Evolutionary conservation across 148 eudicot genomes (phyloP).

Genomic region (Linanthus parryae): DNA sequence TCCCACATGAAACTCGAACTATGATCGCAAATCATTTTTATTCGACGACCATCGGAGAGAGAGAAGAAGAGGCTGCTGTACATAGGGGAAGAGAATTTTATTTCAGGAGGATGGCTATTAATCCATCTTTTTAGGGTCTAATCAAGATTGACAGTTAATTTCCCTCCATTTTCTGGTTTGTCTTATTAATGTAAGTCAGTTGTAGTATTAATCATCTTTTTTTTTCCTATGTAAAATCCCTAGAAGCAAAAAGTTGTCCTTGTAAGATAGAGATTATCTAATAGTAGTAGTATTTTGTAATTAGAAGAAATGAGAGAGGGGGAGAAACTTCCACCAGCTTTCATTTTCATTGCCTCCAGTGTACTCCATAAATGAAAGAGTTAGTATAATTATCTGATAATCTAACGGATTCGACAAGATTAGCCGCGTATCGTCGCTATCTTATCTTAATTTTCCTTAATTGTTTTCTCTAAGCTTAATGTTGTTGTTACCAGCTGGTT

Average conservation of each 20-base stretch:
- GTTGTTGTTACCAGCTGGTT: constrained; percentile 41
- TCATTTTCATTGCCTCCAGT: constrained; percentile 13
- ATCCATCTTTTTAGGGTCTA: constrained; percentile 16
- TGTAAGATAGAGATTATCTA: constrained; percentile 8
- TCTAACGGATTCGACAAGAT: constrained; percentile 11
- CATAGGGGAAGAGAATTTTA: constrained; percentile 28
- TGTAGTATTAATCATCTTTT: too few relatives aligned
- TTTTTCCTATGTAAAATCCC: constrained; percentile 6
- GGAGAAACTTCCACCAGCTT: constrained; percentile 3
- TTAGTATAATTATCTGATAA: too few relatives aligned
- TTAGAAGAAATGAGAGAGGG: background rate
- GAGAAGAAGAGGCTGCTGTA: constrained; percentile 38
- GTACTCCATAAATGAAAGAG: background rate
- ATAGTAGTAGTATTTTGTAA: constrained; percentile 5
- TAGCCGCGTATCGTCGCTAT: too few relatives aligned
- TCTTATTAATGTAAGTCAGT: too few relatives aligned
- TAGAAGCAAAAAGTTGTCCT: background rate
- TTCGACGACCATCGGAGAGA: constrained; percentile 11
- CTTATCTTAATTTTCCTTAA: too few relatives aligned
- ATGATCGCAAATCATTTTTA: constrained; percentile 35
- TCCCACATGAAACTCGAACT: constrained; percentile 63
- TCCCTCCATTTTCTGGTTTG: too few relatives aligned
- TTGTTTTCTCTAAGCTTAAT: constrained; percentile 7
- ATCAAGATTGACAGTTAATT: constrained; percentile 11
- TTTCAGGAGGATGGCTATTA: background rate